Evolutionary conservation across 1,284 basidiomycete species (phyloP).

Genomic region (Cryptococcus sp.): DNA sequence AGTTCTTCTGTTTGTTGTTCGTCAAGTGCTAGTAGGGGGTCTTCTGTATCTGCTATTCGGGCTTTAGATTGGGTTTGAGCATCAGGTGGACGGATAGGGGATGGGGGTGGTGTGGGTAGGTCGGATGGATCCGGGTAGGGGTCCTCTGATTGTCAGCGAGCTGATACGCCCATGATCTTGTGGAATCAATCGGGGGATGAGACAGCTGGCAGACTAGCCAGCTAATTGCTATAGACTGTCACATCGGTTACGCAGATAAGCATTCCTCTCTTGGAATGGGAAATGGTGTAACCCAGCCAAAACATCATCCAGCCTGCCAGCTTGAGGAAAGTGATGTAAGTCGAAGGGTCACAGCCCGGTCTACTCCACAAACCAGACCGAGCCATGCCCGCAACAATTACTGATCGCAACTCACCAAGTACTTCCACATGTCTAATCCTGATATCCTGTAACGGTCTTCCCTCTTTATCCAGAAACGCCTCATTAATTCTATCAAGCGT

Average conservation of each 20-base stretch:
- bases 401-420: slow-evolving; percentile 73
- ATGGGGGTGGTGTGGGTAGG: slow-evolving; percentile 65
- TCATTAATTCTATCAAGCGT: slow-evolving; percentile 91
- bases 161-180: background rate
- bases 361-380: no score
- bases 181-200: background rate
- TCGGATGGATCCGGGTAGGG: slow-evolving; percentile 84
- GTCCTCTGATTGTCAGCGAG: slow-evolving; percentile 61
- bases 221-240: no score
- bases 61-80: slow-evolving; percentile 55
- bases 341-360: background rate
- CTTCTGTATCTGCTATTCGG: slow-evolving; percentile 87
- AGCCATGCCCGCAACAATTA: no score
- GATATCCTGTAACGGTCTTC: slow-evolving; percentile 87
- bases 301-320: no score
- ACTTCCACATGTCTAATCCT: slow-evolving; percentile 88
- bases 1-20: slow-evolving; percentile 77
- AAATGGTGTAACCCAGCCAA: no score
- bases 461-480: slow-evolving; percentile 79
- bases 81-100: slow-evolving; percentile 75
- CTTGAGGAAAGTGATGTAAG: no score
- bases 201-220: no score
- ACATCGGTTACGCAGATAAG: no score
- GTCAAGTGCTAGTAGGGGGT: slow-evolving; percentile 58
- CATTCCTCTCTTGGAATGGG: no score